These are phyloP conservation scores for Apium graveolens DNA, from an alignment of 129 eudicot genomes.

Conservation along the genomic window DNA sequence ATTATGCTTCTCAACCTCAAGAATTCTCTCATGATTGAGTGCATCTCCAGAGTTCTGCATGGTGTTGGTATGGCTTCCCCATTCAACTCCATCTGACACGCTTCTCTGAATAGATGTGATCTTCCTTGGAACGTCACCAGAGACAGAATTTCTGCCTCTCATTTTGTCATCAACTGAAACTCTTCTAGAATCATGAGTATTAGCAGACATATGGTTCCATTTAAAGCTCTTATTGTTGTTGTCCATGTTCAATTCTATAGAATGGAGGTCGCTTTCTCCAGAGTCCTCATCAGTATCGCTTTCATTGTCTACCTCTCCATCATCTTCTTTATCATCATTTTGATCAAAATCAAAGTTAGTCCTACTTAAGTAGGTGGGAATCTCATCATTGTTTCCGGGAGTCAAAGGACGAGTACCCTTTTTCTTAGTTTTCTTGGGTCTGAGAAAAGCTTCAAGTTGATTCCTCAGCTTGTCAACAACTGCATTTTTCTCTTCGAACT, in stretches of 20 bases:
- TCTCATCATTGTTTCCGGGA: constrained; percentile 35
- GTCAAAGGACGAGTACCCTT: constrained; percentile 25
- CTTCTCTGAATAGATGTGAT: constrained; percentile 47
- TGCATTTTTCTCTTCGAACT: constrained; percentile 77
- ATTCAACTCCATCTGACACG: constrained; percentile 61
- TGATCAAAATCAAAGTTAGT: constrained; percentile 24
- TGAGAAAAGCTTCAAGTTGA: constrained; percentile 68
- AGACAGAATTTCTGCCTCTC: constrained; percentile 34
- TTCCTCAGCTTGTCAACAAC: constrained; percentile 67
- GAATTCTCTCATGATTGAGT: constrained; percentile 18
- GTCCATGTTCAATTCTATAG: constrained; percentile 62
- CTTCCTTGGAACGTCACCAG: constrained; percentile 50
- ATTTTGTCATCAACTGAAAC: constrained; percentile 30
- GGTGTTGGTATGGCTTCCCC: constrained; percentile 31
- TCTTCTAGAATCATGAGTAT: constrained; percentile 20
- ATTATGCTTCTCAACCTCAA: constrained; percentile 26
- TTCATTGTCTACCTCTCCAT: constrained; percentile 53
- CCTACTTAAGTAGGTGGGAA: constrained; percentile 24
- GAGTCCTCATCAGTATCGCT: constrained; percentile 42
- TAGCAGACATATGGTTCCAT: constrained; percentile 32
- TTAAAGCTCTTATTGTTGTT: constrained; percentile 41
- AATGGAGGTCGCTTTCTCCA: constrained; percentile 72
- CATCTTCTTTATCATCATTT: constrained; percentile 36
- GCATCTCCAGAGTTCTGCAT: constrained; percentile 29
- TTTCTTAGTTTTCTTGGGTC: constrained; percentile 31